A percentile compares a stretch with the other conserved stretches of the same genome.
Conservation (phyloP, 75 land plant species). For the Selaginella tamariscina region DNA sequence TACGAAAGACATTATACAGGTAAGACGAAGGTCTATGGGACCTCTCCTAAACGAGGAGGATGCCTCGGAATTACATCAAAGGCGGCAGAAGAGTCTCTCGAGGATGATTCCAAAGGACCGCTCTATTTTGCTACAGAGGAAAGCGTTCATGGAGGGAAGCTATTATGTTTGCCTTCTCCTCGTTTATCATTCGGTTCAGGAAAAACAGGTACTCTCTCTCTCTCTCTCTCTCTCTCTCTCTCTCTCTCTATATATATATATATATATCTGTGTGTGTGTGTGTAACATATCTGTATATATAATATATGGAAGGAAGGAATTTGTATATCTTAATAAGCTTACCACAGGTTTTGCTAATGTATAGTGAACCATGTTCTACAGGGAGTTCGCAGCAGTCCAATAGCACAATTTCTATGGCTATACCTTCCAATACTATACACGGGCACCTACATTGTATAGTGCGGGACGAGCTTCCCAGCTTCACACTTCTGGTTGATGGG, state of each 20-base stretch:
- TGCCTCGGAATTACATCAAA: not conserved
- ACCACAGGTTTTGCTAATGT: too few relatives aligned
- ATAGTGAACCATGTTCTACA: too few relatives aligned
- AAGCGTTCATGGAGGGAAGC: not conserved
- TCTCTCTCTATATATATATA: too few relatives aligned
- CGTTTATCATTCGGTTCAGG: not conserved
- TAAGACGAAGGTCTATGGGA: not conserved
- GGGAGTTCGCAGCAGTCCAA: not conserved
- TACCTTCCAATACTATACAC: not conserved
- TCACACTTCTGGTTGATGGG: not conserved
- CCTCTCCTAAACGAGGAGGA: not conserved
- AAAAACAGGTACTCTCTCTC: not conserved
- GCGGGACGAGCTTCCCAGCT: not conserved
- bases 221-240: too few relatives aligned
- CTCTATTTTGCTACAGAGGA: not conserved
- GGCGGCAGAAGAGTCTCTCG: not conserved
- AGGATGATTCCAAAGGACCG: not conserved
- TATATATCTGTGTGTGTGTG: too few relatives aligned
- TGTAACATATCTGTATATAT: too few relatives aligned
- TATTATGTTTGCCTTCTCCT: not conserved
- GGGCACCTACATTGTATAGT: conserved; percentile 7
- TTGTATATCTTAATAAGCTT: too few relatives aligned
- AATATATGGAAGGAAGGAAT: too few relatives aligned
- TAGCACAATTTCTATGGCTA: not conserved
- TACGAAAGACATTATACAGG: too few relatives aligned